phyloP scores from a whole-genome alignment of 129 eudicot species.

The Artemisia annua region DNA sequence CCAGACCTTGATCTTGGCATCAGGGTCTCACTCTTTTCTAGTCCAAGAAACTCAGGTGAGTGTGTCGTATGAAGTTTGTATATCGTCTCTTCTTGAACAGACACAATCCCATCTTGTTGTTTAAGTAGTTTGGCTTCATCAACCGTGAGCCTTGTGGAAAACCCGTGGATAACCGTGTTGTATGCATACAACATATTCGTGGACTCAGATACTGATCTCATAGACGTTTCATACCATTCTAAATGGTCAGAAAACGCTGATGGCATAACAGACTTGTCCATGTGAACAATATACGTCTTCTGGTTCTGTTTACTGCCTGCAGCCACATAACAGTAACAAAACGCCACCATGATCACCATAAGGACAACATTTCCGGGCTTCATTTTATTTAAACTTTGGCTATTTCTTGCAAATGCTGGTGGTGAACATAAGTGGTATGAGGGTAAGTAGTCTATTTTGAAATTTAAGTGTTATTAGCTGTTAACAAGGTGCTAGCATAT shows the following conservation, averaged over 20 bases:
- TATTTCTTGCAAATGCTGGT: background rate
- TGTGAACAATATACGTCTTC: slow-evolving; percentile 62
- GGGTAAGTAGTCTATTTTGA: slow-evolving; percentile 2
- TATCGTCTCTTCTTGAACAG: slow-evolving; percentile 48
- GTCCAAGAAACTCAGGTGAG: slow-evolving; percentile 68
- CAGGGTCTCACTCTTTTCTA: slow-evolving; percentile 31
- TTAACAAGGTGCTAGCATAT: slow-evolving; percentile 12
- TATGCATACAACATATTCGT: slow-evolving; percentile 57
- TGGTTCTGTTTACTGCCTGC: slow-evolving; percentile 29
- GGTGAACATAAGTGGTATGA: slow-evolving; percentile 3
- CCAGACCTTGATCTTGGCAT: slow-evolving; percentile 24
- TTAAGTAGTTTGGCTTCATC: slow-evolving; percentile 50
- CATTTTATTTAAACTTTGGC: background rate
- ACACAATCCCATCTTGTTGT: slow-evolving; percentile 45
- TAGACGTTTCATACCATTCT: slow-evolving; percentile 62
- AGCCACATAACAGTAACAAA: slow-evolving; percentile 22
- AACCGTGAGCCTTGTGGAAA: slow-evolving; percentile 48
- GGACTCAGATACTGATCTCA: slow-evolving; percentile 45
- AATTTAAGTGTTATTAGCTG: slow-evolving; percentile 14
- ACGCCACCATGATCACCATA: background rate
- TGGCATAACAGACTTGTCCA: slow-evolving; percentile 73
- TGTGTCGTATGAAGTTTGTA: slow-evolving; percentile 70
- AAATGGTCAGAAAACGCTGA: slow-evolving; percentile 47
- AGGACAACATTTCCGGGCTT: background rate
- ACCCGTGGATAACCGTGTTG: slow-evolving; percentile 60